phyloP scores from a whole-genome alignment of 1,139 yeast genomes.

The Nakaseomyces nivariensis region DNA sequence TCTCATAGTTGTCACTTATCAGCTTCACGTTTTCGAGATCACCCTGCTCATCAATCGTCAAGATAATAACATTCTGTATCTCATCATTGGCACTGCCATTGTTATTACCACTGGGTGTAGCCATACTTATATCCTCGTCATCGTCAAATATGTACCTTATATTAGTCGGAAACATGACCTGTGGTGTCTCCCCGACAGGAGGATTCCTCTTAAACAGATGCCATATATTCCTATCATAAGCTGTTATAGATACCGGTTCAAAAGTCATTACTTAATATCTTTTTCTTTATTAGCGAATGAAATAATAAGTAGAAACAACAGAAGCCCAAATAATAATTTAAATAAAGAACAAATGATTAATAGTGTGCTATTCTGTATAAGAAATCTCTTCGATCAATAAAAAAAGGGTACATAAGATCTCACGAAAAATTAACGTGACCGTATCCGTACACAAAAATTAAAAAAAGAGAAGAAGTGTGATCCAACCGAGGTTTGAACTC shows the following conservation, averaged over 20 bases:
- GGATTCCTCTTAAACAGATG: constrained; percentile 5
- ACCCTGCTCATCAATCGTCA: constrained; percentile 26
- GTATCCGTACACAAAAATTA: background rate
- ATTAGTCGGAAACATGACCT: constrained; percentile 23
- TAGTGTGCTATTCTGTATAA: too few species aligned
- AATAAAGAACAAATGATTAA: too few species aligned
- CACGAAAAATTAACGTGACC: too few species aligned
- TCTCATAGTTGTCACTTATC: constrained; percentile 26
- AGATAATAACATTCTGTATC: constrained; percentile 28
- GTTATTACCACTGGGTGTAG: constrained; percentile 1
- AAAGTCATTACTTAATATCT: background rate
- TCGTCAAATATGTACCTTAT: constrained; percentile 26
- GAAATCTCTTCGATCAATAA: too few species aligned
- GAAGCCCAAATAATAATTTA: too few species aligned
- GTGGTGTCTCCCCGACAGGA: constrained; percentile 7
- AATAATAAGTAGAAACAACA: too few species aligned
- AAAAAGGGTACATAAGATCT: too few species aligned
- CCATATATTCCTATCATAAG: constrained; percentile 13
- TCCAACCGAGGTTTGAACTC: constrained; percentile 33
- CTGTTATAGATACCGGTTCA: constrained; percentile 7
- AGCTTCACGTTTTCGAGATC: constrained; percentile 20
- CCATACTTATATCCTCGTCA: constrained; percentile 19
- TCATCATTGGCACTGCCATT: constrained; percentile 12
- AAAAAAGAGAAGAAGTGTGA: constrained; percentile 14
- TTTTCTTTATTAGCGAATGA: background rate